Conservation (phyloP, 495 filamentous ascomycete species). For the Arthonia radiata region DNA sequence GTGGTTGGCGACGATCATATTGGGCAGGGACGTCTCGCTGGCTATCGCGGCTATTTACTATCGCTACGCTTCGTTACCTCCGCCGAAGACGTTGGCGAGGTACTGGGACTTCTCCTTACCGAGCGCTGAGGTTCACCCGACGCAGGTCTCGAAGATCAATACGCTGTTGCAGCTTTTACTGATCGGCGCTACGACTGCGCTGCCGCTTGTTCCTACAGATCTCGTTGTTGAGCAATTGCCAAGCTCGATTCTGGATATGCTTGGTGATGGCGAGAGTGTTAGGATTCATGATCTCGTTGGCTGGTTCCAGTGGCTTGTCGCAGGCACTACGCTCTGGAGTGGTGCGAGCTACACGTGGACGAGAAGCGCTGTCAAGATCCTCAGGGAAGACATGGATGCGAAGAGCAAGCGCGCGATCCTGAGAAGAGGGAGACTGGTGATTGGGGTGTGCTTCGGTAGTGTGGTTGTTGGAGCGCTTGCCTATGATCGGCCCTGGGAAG, state of each 20-base stretch:
- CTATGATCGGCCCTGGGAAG: too few species aligned
- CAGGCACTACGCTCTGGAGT: conserved; percentile 61
- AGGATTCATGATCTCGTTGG: conserved; percentile 13
- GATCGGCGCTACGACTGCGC: conserved; percentile 49
- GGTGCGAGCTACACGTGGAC: conserved; percentile 61
- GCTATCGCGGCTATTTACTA: conserved; percentile 83
- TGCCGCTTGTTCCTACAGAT: conserved; percentile 32
- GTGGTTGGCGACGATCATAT: conserved; percentile 67
- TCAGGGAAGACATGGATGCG: conserved; percentile 24
- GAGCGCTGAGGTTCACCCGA: conserved; percentile 78
- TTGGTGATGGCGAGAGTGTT: conserved; percentile 20
- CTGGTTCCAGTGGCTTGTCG: conserved; percentile 39
- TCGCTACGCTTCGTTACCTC: conserved; percentile 76
- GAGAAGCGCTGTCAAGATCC: conserved; percentile 58
- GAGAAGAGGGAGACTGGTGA: not conserved
- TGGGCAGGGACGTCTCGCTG: conserved; percentile 71
- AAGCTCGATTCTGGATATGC: too few species aligned
- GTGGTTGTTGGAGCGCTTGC: not conserved
- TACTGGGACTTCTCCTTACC: conserved; percentile 97
- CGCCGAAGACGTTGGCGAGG: conserved; percentile 72
- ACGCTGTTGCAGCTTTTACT: conserved; percentile 58
- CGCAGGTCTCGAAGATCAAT: conserved; percentile 70
- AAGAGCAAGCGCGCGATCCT: conserved; percentile 8
- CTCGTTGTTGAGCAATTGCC: too few species aligned
- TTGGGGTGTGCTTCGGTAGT: not conserved